Base-by-base conservation (phyloP, 148 eudicot genomes). In the Agrostemma githago region DNA sequence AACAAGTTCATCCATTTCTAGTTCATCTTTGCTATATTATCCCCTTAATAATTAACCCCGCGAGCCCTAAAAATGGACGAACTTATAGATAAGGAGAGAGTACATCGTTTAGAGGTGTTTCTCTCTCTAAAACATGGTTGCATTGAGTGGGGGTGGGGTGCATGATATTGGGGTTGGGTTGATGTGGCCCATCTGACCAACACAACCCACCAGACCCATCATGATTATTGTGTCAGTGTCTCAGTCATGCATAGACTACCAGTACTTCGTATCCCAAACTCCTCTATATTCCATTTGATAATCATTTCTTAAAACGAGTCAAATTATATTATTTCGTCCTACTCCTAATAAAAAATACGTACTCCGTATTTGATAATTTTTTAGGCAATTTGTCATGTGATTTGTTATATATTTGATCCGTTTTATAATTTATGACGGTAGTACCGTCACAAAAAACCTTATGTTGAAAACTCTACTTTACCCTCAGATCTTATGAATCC, bases 101-200 rank as follows among this genome's bases (percentile, higher is more conserved):
- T 26, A 26, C 34, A 1, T 26, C 1, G 0, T 26, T 26, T 26
- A 26, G 34, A 26, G 34, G 34, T 26, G 34, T 65, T 41, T 72
- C 75, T 75, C 20, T 70, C 68, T 66, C 72, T 66, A 75, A 62
- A 67, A 74, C 80, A 78, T 80, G 82, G 75, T 82, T 75, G 73
- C 68, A 74, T 38, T 26, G 34, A 26, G 34, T 26, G 34, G 34
- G 34, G 34, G 34, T 26, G 34, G 77, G 34, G 48, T 85, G 76
- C 83, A 79, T 26, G 0, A 26, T 26, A 26, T 71, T 72, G 77
- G 65, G 71, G 62, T 66, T 71, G 63, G 74, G 44, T 65, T 77
- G 80, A 34, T 34, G 77, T 76, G 83, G 76, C 77, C 76, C 71
- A 77, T 71, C 73, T 84, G 83, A 84, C 89, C 81, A 70, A 54